Conservation (phyloP, 2,329 filamentous ascomycete species). For the Penicillium concentricum region DNA sequence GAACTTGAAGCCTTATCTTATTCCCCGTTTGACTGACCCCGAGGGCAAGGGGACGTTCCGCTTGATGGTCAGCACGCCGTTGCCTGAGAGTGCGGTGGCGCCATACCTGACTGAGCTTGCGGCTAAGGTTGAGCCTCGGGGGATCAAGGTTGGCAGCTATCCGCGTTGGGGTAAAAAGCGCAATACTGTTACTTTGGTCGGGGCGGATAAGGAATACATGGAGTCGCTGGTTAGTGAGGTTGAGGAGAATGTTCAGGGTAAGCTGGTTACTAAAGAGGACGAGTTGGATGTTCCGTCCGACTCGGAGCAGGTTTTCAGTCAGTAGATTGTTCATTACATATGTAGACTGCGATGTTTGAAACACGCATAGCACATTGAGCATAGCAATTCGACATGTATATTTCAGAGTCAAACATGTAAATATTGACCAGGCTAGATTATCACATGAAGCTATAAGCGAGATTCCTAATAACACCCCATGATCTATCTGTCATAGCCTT, state of each 20-base stretch:
- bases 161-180: slow-evolving; percentile 83
- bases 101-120: slow-evolving; percentile 79
- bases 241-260: slow-evolving; percentile 71
- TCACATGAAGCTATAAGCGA: neutral
- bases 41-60: slow-evolving; percentile 77
- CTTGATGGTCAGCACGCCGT: slow-evolving; percentile 80
- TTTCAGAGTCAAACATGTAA: neutral
- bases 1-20: slow-evolving; percentile 68
- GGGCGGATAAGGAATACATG: slow-evolving; percentile 70
- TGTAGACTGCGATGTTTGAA: neutral
- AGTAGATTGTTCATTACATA: slow-evolving; percentile 11
- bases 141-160: slow-evolving; percentile 93
- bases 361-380: neutral
- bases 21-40: slow-evolving; percentile 72
- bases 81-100: slow-evolving; percentile 83
- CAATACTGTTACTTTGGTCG: slow-evolving; percentile 89
- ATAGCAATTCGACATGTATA: neutral
- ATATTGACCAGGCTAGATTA: neutral
- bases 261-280: slow-evolving; percentile 67
- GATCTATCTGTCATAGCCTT: neutral
- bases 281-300: slow-evolving; percentile 58
- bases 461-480: too few species aligned
- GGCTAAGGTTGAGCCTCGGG: slow-evolving; percentile 66
- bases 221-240: slow-evolving; percentile 78
- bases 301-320: slow-evolving; percentile 23